phyloP scores from a whole-genome alignment of 2,329 filamentous ascomycete genomes.

The Cercospora zeina region DNA sequence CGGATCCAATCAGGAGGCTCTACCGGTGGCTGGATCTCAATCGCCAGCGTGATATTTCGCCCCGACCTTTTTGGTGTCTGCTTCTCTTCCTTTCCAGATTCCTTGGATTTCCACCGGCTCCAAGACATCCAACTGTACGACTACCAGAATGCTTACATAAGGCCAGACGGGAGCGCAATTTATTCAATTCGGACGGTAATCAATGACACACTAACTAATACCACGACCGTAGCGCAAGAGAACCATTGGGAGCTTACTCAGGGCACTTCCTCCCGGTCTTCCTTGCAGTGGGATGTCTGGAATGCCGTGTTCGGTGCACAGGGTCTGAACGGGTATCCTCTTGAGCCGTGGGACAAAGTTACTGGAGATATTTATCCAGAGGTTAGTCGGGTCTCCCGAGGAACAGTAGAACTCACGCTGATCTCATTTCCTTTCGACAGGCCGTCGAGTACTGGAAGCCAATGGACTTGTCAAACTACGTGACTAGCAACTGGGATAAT shows the following conservation, averaged over 20 bases:
- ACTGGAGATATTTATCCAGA: slow-evolving; percentile 44
- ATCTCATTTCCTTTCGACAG: background rate
- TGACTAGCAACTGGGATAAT: slow-evolving; percentile 35
- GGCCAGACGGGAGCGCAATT: slow-evolving; percentile 34
- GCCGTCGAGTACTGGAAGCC: slow-evolving; percentile 44
- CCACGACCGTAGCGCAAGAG: slow-evolving; percentile 23
- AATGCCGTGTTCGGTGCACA: slow-evolving; percentile 44
- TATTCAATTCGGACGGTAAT: slow-evolving; percentile 38
- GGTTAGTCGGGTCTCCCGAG: background rate
- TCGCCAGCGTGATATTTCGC: slow-evolving; percentile 42
- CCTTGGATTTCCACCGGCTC: slow-evolving; percentile 42
- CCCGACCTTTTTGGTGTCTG: slow-evolving; percentile 44
- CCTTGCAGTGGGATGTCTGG: slow-evolving; percentile 44
- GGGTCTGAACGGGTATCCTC: slow-evolving; percentile 43
- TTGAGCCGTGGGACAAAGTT: slow-evolving; percentile 45
- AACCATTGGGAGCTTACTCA: slow-evolving; percentile 44
- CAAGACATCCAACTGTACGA: slow-evolving; percentile 44
- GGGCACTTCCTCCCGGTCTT: slow-evolving; percentile 41
- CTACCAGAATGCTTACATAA: slow-evolving; percentile 35
- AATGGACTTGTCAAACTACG: slow-evolving; percentile 41
- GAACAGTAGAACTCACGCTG: background rate
- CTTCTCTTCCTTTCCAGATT: slow-evolving; percentile 45
- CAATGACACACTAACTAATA: slow-evolving; percentile 33
- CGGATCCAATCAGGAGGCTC: slow-evolving; percentile 44
- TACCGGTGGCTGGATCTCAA: slow-evolving; percentile 44